Base-by-base conservation (phyloP, 1,284 basidiomycete species). In the Boletus smithii region DNA sequence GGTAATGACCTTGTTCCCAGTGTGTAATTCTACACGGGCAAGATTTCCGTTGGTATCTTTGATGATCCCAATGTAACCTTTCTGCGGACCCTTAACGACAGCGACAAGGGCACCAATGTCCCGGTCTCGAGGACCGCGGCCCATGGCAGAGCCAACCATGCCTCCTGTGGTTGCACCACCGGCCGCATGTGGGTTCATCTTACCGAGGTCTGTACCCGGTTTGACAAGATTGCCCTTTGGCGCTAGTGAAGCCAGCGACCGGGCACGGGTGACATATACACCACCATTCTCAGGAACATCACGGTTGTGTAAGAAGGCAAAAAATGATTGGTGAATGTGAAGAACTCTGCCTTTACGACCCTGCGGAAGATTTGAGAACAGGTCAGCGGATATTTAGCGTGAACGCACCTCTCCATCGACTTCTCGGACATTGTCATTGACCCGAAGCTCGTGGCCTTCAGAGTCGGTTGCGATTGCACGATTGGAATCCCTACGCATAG, bases 401-500 rank as follows among this genome's bases (percentile, higher is more conserved):
- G 22, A 35, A 69, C 79, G 53, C 58, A 93, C 91, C 68, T 94
- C 91, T 50, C 91, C 91, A 32, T 92, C 90, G 14, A 83, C 72
- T 70, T 99, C 97, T 69, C 95, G 95, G 70, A 99, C 88, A 62
- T 90, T 91, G 68, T 99, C 95, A 48, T 91, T 88, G 9, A 85
- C 76, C 24, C 88, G 80, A 24, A 91, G 66, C 58, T 90, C 87
- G 61, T 94, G 86, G 1, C 92, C 91, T 59, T 93, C 85, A 13
- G 86, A 80, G 65, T 99, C 95, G 10, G 88, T 90, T 4, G 95
- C 95, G 50, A 97, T 91, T 1, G 92, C 86, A 47, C 83, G 79
- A 44, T 79, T 76, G 8, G 91, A 91, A 65, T 94, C 89, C 42
- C 87, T 80, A 14, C 91, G 83, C 81, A 94, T 91, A 11, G 88